Evolutionary conservation across 2,329 filamentous ascomycete genomes (phyloP).

Genomic region (Penicillium vulpinum): DNA sequence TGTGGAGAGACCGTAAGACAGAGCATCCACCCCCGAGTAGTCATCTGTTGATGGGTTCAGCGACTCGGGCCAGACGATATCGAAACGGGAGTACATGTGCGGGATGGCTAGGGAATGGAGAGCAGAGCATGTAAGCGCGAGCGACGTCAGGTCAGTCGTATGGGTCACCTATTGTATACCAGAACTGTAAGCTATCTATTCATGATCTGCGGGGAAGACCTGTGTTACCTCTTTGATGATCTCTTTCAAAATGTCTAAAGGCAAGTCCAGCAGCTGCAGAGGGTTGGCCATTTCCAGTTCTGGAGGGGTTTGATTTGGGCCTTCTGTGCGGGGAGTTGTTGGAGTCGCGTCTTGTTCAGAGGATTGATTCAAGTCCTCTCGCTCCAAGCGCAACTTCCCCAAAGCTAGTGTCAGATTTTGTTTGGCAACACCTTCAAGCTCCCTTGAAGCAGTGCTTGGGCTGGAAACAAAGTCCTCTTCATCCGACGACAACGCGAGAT

Average conservation of each 20-base stretch:
- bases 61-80: constrained; percentile 83
- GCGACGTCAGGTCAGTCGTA: constrained; percentile 76
- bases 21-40: constrained; percentile 73
- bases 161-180: constrained; percentile 64
- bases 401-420: constrained; percentile 11
- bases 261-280: constrained; percentile 70
- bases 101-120: constrained; percentile 74
- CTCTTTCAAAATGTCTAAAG: constrained; percentile 73
- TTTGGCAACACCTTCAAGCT: constrained; percentile 11
- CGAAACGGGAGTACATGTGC: constrained; percentile 79
- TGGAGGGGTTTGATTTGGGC: background rate
- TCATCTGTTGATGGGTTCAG: constrained; percentile 61
- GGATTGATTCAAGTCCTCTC: constrained; percentile 9
- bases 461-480: constrained; percentile 33
- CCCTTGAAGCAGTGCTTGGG: constrained; percentile 26
- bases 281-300: constrained; percentile 42
- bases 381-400: constrained; percentile 12
- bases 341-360: constrained; percentile 10
- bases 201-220: background rate
- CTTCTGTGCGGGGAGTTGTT: constrained; percentile 8
- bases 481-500: constrained; percentile 28
- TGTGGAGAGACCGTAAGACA: constrained; percentile 79
- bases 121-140: constrained; percentile 75
- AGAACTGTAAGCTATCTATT: constrained; percentile 2
- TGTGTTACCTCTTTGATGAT: constrained; percentile 70